Conservation (phyloP, 2,329 filamentous ascomycete species). For the Ascosphaera apis region DNA sequence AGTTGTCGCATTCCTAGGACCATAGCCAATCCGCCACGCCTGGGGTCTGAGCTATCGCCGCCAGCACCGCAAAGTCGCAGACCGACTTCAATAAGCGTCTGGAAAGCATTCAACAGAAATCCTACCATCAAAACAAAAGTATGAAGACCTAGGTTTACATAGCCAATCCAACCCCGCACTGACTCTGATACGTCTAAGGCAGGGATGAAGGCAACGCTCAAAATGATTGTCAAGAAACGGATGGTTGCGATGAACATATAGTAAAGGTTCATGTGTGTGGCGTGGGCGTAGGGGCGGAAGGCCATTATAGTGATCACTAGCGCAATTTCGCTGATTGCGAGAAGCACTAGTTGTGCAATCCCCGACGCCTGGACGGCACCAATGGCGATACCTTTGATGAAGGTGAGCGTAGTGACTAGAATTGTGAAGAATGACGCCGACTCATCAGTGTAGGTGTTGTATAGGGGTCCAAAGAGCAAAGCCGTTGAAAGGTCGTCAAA, state of each 20-base stretch:
- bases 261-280: slow-evolving; percentile 94
- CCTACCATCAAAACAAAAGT: slow-evolving; percentile 67
- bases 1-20: slow-evolving; percentile 83
- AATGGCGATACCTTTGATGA: slow-evolving; percentile 71
- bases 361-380: slow-evolving; percentile 83
- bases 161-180: slow-evolving; percentile 83
- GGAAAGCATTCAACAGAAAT: slow-evolving; percentile 78
- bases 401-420: slow-evolving; percentile 62
- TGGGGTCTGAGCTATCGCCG: slow-evolving; percentile 44
- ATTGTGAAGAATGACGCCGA: slow-evolving; percentile 64
- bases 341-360: slow-evolving; percentile 73
- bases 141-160: slow-evolving; percentile 70
- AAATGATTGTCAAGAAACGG: slow-evolving; percentile 49
- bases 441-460: slow-evolving; percentile 93
- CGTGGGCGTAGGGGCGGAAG: slow-evolving; percentile 70
- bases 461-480: slow-evolving; percentile 73
- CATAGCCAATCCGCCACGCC: slow-evolving; percentile 64
- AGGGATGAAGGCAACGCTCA: slow-evolving; percentile 68
- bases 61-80: slow-evolving; percentile 67
- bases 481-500: slow-evolving; percentile 88
- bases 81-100: slow-evolving; percentile 72
- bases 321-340: slow-evolving; percentile 87
- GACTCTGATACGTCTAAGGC: slow-evolving; percentile 56
- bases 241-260: slow-evolving; percentile 64
- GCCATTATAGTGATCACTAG: slow-evolving; percentile 68